Evolutionary conservation across 1,284 basidiomycete genomes (phyloP).

Genomic region (Lignosus rhinocerotis): DNA sequence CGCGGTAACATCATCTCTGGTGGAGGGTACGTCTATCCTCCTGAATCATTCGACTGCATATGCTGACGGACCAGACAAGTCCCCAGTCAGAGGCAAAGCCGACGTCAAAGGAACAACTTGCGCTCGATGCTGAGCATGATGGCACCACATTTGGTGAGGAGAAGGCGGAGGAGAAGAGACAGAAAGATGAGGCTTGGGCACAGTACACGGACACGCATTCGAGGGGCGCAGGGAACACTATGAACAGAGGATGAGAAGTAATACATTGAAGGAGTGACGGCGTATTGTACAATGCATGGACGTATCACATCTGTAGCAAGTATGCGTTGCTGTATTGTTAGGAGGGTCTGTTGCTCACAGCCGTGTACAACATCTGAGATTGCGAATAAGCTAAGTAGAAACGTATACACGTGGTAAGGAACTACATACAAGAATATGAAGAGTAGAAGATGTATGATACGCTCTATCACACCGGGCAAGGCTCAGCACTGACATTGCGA

Average conservation of each 20-base stretch:
- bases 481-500: slow-evolving; percentile 73
- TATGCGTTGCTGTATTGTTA: slow-evolving; percentile 18
- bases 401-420: slow-evolving; percentile 20
- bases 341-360: neutral
- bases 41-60: neutral
- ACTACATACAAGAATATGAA: slow-evolving; percentile 18
- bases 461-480: slow-evolving; percentile 9
- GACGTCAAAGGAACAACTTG: slow-evolving; percentile 78
- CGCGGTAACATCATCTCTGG: slow-evolving; percentile 87
- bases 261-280: neutral
- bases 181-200: slow-evolving; percentile 89
- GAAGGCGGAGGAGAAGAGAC: slow-evolving; percentile 75
- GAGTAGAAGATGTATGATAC: slow-evolving; percentile 14
- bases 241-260: slow-evolving; percentile 80
- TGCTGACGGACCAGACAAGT: slow-evolving; percentile 40
- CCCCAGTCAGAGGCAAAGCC: slow-evolving; percentile 65
- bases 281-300: neutral
- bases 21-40: slow-evolving; percentile 66
- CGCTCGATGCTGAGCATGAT: slow-evolving; percentile 81
- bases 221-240: slow-evolving; percentile 88
- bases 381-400: slow-evolving; percentile 14
- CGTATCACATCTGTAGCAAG: slow-evolving; percentile 13
- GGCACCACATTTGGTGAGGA: slow-evolving; percentile 71
- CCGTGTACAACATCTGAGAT: slow-evolving; percentile 14
- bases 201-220: slow-evolving; percentile 79